These are phyloP conservation scores for Shiraia sp. DNA, from an alignment of 2,329 filamentous ascomycete genomes.

Conservation along the genomic window DNA sequence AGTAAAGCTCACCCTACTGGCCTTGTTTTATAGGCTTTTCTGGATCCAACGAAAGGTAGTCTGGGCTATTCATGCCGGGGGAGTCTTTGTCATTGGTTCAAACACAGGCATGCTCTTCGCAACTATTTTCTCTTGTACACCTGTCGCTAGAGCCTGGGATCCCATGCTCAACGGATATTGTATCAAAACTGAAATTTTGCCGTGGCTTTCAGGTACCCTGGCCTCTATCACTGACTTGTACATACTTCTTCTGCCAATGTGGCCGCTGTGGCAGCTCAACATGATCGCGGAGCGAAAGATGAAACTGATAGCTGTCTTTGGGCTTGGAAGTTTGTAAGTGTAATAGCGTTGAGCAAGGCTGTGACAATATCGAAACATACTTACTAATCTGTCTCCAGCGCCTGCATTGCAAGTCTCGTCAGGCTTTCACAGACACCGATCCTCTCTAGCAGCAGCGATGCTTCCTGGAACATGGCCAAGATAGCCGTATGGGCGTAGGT, in stretches of 20 bases:
- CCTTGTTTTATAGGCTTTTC: constrained; percentile 2
- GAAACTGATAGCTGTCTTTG: not conserved
- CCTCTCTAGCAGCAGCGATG: not conserved
- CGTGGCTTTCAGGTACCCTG: not conserved
- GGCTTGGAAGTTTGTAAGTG: constrained; percentile 1
- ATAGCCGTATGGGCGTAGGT: not conserved
- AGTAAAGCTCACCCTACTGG: not conserved
- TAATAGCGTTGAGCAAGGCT: not conserved
- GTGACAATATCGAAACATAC: not conserved
- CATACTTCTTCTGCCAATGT: not conserved
- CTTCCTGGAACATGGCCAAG: not conserved
- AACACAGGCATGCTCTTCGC: constrained; percentile 1
- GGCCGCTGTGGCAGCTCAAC: not conserved
- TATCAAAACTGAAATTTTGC: constrained; percentile 23
- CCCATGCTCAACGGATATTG: not conserved
- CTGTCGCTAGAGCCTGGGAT: not conserved
- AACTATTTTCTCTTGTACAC: constrained; percentile 2
- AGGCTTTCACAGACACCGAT: not conserved
- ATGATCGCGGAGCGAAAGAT: not conserved
- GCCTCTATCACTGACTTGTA: not conserved
- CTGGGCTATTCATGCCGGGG: not conserved
- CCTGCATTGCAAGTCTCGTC: not conserved
- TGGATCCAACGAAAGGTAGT: not conserved
- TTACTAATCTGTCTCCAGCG: not conserved
- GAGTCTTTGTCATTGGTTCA: not conserved